Base-by-base conservation (phyloP, 352 stramenopile species). In the Phytophthora crassamura region DNA sequence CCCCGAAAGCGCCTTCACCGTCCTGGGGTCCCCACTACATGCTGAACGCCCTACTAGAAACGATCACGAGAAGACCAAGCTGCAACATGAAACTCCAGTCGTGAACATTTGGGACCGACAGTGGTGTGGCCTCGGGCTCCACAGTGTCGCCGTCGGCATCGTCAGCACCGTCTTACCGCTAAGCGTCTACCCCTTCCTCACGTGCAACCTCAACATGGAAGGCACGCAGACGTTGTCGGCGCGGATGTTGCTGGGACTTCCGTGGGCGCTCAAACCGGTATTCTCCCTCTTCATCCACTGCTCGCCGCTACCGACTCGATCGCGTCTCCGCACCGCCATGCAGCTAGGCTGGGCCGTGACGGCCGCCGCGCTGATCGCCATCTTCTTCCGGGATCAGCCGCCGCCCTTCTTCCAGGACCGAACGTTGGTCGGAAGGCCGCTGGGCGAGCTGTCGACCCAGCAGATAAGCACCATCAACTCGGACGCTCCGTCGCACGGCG, bases 141-240 rank as follows among this genome's bases (percentile, higher is more conserved):
- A 92, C 52, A 89, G 67, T 50, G 40, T 76, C 11, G 80, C 62
- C 14, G 63, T 89, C 10, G 82, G 81, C 6, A 46, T 89, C 35
- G 52, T 92, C 22, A 89, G 71, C n/a, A 84, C 72, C 10, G 66
- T 74, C 16, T 61, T 90, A 28, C 79, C 80, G 34, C 62, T 85
- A 38, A 74, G 71, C 6, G 68, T 89, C 16, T 89, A 80, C 65
- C 84, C 84, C 5, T 89, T 90, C 49, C 74, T 92, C 38, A 87
- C 67, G 2, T 83, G 72, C 57, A 84, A 90, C 54, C 65, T 90
- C 45, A 87, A 88, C 53, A 88, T 89, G 78, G 75, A 91, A 75
- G 78, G 78, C 56, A 86, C 79, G 12, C 78, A 88, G 61, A 80
- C 78, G 6, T 47, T 85, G 25, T 89, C 80, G 45, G 77, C 78